These are phyloP conservation scores for Diaporthe vexans DNA, from an alignment of 2,329 filamentous ascomycete genomes.

Conservation along the genomic window DNA sequence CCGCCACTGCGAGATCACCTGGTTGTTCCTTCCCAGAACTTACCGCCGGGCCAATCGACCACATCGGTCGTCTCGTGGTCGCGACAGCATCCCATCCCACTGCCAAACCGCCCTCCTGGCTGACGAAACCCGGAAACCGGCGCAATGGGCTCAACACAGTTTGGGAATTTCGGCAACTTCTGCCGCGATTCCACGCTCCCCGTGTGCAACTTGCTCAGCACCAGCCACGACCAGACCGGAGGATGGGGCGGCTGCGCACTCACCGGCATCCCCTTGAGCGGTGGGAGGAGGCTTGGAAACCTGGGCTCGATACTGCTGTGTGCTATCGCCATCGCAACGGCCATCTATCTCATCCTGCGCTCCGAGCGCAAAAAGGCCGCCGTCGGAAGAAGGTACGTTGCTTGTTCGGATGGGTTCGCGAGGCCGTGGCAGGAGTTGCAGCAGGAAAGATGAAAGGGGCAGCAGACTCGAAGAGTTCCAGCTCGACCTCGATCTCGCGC, in stretches of 20 bases:
- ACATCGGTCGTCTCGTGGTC: neutral
- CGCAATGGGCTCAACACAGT: slow-evolving; percentile 69
- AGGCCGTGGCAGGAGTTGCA: neutral
- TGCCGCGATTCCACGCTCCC: slow-evolving; percentile 88
- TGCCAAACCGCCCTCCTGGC: slow-evolving; percentile 11
- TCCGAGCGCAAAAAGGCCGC: slow-evolving; percentile 94
- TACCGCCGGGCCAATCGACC: neutral
- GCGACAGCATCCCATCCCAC: slow-evolving; percentile 16
- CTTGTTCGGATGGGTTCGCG: neutral
- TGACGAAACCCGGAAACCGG: neutral
- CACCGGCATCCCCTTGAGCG: slow-evolving; percentile 79
- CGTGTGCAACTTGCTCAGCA: slow-evolving; percentile 83
- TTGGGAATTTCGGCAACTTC: slow-evolving; percentile 77
- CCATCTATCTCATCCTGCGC: slow-evolving; percentile 78
- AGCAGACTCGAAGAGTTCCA: neutral
- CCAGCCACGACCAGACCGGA: slow-evolving; percentile 70
- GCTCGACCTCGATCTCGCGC: too few species aligned
- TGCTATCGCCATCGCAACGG: slow-evolving; percentile 79
- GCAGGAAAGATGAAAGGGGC: neutral
- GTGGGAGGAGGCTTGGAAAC: slow-evolving; percentile 80
- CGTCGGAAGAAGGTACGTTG: slow-evolving; percentile 87
- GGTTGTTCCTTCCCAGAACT: neutral
- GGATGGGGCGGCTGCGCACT: slow-evolving; percentile 80
- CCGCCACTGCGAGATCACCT: neutral
- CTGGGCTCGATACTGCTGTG: slow-evolving; percentile 92